phyloP scores from a whole-genome alignment of 2,329 filamentous ascomycete genomes.

The Neofusicoccum laricinum region DNA sequence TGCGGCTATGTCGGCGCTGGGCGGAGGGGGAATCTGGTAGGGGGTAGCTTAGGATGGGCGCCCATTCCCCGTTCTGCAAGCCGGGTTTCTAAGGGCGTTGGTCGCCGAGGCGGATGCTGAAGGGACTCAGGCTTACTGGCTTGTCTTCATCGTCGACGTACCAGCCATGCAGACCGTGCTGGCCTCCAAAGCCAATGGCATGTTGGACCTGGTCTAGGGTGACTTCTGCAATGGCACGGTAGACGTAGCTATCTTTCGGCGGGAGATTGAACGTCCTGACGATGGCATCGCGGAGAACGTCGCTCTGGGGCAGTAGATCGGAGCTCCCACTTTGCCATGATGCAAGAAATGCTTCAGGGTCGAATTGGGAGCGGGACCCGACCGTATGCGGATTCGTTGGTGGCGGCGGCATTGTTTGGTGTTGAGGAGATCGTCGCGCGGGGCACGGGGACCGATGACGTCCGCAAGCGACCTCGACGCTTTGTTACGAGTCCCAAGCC shows the following conservation, averaged over 20 bases:
- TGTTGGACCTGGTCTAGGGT: conserved; percentile 50
- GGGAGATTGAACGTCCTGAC: conserved; percentile 47
- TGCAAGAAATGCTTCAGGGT: conserved; percentile 45
- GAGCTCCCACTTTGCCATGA: conserved; percentile 34
- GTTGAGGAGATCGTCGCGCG: conserved; percentile 1
- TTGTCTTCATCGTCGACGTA: conserved; percentile 45
- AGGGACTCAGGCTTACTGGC: not conserved
- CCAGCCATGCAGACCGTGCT: conserved; percentile 51
- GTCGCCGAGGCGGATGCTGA: not conserved
- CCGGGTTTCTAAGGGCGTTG: conserved; percentile 17
- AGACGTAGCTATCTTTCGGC: conserved; percentile 47
- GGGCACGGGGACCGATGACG: not conserved
- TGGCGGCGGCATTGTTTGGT: conserved; percentile 13
- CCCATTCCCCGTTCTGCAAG: conserved; percentile 17
- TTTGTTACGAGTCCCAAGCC: too few relatives aligned
- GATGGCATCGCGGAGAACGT: conserved; percentile 48
- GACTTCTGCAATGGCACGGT: conserved; percentile 51
- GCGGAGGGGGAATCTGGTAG: conserved; percentile 41
- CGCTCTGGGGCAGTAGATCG: conserved; percentile 33
- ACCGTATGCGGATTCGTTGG: conserved; percentile 5
- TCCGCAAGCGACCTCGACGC: not conserved
- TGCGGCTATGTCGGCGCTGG: conserved; percentile 58
- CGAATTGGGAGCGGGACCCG: conserved; percentile 32
- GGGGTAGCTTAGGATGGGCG: conserved; percentile 18
- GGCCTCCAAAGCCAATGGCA: conserved; percentile 46